phyloP scores from a whole-genome alignment of 1,284 basidiomycete genomes.

The Mixia osmundae region DNA sequence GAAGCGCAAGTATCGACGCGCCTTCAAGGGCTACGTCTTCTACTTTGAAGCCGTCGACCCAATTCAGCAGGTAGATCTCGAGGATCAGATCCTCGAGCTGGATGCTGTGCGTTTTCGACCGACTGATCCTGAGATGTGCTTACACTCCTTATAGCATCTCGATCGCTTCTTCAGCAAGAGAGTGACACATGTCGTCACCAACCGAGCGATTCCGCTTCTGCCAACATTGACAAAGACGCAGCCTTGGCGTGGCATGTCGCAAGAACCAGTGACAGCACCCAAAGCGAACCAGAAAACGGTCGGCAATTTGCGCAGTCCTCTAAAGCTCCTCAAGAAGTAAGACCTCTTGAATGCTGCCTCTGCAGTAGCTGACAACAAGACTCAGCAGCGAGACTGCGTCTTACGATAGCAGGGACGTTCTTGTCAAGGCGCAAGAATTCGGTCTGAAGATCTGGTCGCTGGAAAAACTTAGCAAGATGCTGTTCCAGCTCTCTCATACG shows the following conservation, averaged over 20 bases:
- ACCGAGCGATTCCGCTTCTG: conserved; percentile 31
- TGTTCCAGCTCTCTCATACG: conserved; percentile 16
- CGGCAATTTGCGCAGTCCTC: too few species aligned
- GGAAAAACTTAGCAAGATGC: conserved; percentile 27
- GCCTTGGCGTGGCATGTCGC: conserved; percentile 2
- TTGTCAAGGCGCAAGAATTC: conserved; percentile 49
- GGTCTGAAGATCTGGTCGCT: conserved; percentile 76
- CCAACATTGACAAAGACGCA: conserved; percentile 40
- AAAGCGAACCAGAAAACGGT: too few species aligned
- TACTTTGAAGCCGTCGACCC: conserved; percentile 52
- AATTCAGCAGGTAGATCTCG: conserved; percentile 29
- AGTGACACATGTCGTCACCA: conserved; percentile 66
- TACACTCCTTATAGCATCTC: conserved; percentile 30
- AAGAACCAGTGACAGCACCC: too few species aligned
- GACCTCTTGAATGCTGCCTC: too few species aligned
- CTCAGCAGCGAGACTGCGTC: conserved; percentile 2
- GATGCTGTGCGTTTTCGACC: conserved; percentile 41
- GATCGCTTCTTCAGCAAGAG: conserved; percentile 67
- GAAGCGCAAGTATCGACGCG: conserved; percentile 54
- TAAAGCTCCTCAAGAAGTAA: too few species aligned
- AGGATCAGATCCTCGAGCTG: conserved; percentile 35
- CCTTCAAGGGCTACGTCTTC: conserved; percentile 62
- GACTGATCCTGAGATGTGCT: conserved; percentile 3
- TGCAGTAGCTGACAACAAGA: too few species aligned
- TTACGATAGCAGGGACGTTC: conserved; percentile 30